phyloP scores from a whole-genome alignment of 2,329 filamentous ascomycete genomes.

The Pseudocercospora pini-densiflorae region DNA sequence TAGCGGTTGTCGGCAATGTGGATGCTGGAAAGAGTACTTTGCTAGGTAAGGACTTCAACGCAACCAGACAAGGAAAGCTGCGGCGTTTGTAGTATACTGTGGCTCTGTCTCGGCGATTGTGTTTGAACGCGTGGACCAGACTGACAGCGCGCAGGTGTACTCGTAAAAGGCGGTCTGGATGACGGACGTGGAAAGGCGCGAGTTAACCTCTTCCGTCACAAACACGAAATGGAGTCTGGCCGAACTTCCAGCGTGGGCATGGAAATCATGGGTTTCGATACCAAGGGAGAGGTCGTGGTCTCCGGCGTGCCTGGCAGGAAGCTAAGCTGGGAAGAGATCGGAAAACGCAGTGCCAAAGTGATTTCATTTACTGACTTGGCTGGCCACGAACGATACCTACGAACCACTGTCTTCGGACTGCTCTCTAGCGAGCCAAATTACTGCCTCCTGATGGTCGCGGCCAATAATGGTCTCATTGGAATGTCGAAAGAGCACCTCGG shows the following conservation, averaged over 20 bases:
- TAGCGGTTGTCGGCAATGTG: constrained; percentile 96
- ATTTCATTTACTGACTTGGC: constrained; percentile 96
- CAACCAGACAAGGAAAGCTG: neutral
- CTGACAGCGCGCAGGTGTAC: constrained; percentile 59
- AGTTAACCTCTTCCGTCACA: constrained; percentile 95
- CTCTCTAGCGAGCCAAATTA: constrained; percentile 96
- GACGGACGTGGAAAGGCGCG: constrained; percentile 92
- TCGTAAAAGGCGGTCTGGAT: constrained; percentile 94
- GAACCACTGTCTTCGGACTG: constrained; percentile 95
- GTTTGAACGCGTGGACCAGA: neutral
- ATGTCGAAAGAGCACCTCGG: constrained; percentile 96
- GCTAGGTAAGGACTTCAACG: constrained; percentile 55
- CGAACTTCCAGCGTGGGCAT: constrained; percentile 95
- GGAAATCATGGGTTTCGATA: constrained; percentile 99
- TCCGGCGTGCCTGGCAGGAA: constrained; percentile 83
- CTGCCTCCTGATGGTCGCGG: constrained; percentile 96
- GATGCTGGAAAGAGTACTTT: constrained; percentile 97
- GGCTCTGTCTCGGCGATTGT: neutral
- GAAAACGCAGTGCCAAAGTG: constrained; percentile 90
- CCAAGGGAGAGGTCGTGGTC: constrained; percentile 77
- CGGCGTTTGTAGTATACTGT: neutral
- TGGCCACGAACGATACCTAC: constrained; percentile 91
- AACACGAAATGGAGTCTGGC: constrained; percentile 96
- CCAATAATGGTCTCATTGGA: constrained; percentile 94
- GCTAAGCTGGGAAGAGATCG: constrained; percentile 97